Percentiles rank a stretch among this genome's conserved stretches.
Conservation (phyloP, 108 stramenopile genomes). For the Discostella stelligeroides region DNA sequence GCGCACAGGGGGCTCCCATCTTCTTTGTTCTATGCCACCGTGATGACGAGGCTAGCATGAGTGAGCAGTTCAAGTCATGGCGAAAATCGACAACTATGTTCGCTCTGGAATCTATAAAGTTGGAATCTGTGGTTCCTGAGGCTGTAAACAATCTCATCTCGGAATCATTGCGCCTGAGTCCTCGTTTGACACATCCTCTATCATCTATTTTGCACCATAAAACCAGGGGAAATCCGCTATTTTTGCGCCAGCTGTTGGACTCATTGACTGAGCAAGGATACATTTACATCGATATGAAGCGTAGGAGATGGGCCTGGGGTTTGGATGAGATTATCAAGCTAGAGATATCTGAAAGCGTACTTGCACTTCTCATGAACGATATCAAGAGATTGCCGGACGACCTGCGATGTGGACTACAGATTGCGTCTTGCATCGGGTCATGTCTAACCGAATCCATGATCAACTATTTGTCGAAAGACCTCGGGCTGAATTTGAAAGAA, state of each 20-base stretch:
- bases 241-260: slow-evolving; percentile 19
- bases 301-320: slow-evolving; percentile 33
- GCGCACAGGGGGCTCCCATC: slow-evolving; percentile 7
- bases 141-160: too few species aligned
- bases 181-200: slow-evolving; percentile 37
- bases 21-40: slow-evolving; percentile 19
- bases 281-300: slow-evolving; percentile 11
- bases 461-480: slow-evolving; percentile 11
- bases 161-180: slow-evolving; percentile 26
- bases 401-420: slow-evolving; percentile 15
- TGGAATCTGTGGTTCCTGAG: slow-evolving; percentile 14
- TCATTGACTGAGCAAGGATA: too few species aligned
- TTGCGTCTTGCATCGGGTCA: slow-evolving; percentile 42
- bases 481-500: slow-evolving; percentile 3
- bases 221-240: slow-evolving; percentile 22
- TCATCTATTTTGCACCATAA: slow-evolving; percentile 15
- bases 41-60: slow-evolving; percentile 6
- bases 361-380: slow-evolving; percentile 14
- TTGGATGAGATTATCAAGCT: slow-evolving; percentile 19
- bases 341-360: slow-evolving; percentile 23
- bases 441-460: slow-evolving; percentile 7
- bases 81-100: not conserved
- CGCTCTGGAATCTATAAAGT: slow-evolving; percentile 18
- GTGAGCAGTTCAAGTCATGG: not conserved
- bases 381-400: slow-evolving; percentile 20